Evolutionary conservation across 345 rosid genomes (phyloP).

Genomic region (Euphorbia lathyris): DNA sequence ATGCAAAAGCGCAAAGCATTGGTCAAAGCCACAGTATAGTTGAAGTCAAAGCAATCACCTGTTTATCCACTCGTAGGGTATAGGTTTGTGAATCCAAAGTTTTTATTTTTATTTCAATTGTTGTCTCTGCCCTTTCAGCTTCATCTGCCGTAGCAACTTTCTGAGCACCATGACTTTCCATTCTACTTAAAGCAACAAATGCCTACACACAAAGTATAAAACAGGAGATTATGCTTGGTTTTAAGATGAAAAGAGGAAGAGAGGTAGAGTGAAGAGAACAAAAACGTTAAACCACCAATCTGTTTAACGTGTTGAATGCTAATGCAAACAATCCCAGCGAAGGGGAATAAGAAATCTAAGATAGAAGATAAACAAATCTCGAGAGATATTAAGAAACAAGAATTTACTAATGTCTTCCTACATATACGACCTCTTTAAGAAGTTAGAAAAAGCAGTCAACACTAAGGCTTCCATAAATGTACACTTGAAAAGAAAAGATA

Average conservation of each 20-base stretch:
- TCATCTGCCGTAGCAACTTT: slow-evolving; percentile 29
- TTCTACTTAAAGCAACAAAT: slow-evolving; percentile 29
- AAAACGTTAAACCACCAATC: neutral
- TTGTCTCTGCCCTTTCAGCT: slow-evolving; percentile 46
- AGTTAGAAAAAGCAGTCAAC: neutral
- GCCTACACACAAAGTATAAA: slow-evolving; percentile 20
- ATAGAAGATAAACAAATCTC: neutral
- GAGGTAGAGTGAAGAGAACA: neutral
- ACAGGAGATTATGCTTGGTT: neutral
- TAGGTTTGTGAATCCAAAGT: slow-evolving; percentile 73
- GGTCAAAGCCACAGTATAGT: slow-evolving; percentile 4
- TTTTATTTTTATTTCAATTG: slow-evolving; percentile 68
- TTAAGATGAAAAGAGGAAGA: neutral
- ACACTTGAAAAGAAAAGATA: neutral
- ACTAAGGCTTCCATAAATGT: neutral
- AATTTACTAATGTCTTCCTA: neutral
- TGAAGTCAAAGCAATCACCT: slow-evolving; percentile 36
- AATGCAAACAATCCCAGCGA: neutral
- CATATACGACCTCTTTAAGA: neutral
- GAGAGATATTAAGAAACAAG: neutral
- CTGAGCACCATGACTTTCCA: slow-evolving; percentile 47
- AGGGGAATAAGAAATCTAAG: neutral
- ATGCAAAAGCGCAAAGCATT: neutral
- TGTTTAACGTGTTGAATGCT: neutral
- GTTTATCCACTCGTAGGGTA: slow-evolving; percentile 69